Conservation (phyloP, 257 asterid genomes). For the Fraxinus excelsior region DNA sequence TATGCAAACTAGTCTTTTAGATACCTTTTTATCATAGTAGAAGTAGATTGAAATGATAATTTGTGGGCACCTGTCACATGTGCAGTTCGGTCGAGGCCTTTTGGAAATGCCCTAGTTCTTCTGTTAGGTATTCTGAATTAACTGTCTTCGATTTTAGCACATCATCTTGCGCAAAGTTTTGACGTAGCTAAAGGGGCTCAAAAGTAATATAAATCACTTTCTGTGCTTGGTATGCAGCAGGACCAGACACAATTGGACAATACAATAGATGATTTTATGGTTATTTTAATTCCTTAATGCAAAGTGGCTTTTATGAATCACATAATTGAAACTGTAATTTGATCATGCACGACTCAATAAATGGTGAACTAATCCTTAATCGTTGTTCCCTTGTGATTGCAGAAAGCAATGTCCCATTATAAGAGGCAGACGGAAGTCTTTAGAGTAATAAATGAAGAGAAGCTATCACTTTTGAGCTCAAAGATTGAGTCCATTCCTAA, state of each 20-base stretch:
- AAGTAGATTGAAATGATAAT: background rate
- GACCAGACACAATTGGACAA: background rate
- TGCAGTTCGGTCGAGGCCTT: background rate
- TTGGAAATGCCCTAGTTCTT: background rate
- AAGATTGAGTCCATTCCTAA: constrained; percentile 23
- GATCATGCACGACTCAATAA: background rate
- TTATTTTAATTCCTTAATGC: background rate
- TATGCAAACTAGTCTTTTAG: background rate
- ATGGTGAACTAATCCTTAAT: background rate
- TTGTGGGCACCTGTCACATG: background rate
- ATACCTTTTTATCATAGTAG: background rate
- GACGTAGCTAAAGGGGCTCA: background rate
- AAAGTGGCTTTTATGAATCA: background rate
- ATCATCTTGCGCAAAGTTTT: too few species aligned
- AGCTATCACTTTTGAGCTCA: constrained; percentile 19
- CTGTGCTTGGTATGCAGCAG: background rate
- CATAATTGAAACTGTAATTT: background rate
- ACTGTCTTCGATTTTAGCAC: background rate
- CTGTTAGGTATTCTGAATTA: background rate
- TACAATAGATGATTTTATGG: background rate
- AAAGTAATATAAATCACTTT: background rate
- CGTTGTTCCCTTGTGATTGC: constrained; percentile 29
- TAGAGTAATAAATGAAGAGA: constrained; percentile 34
- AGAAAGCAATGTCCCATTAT: constrained; percentile 82
- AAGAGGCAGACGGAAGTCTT: constrained; percentile 50